A percentile compares a stretch with the other conserved stretches of the same genome.
phyloP scores from a whole-genome alignment of 805 yeast species.

The Alloascoidea hylecoeti region DNA sequence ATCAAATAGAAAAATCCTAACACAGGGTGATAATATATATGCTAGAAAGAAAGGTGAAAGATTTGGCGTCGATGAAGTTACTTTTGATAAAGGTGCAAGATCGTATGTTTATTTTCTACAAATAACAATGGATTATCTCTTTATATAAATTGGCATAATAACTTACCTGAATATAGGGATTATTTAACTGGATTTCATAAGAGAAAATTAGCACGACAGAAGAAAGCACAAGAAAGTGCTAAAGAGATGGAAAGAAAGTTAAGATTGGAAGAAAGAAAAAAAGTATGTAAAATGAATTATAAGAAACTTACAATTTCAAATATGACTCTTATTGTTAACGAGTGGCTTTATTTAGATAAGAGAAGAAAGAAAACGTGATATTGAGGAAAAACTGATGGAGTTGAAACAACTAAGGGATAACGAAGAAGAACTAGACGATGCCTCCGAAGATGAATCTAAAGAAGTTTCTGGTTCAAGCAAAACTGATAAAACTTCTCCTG shows the following conservation, averaged over 20 bases:
- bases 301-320: not conserved
- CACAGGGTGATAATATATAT: slow-evolving; percentile 70
- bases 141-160: not conserved
- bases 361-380: slow-evolving; percentile 53
- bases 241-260: slow-evolving; percentile 68
- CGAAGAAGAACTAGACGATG: slow-evolving; percentile 12
- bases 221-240: slow-evolving; percentile 63
- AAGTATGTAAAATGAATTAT: slow-evolving; percentile 12
- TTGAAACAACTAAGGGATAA: slow-evolving; percentile 23
- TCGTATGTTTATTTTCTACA: slow-evolving; percentile 15
- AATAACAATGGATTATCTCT: slow-evolving; percentile 8
- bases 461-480: too few species aligned
- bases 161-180: slow-evolving; percentile 24
- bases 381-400: slow-evolving; percentile 48
- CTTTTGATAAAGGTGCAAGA: slow-evolving; percentile 69
- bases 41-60: slow-evolving; percentile 50
- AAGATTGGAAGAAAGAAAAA: slow-evolving; percentile 62
- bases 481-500: too few species aligned
- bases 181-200: slow-evolving; percentile 93
- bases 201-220: slow-evolving; percentile 78
- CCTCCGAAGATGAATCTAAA: too few species aligned
- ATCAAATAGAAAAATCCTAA: slow-evolving; percentile 71
- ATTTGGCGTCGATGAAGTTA: slow-evolving; percentile 65
- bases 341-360: slow-evolving; percentile 21
- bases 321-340: not conserved